Base-by-base conservation (phyloP, 2,329 filamentous ascomycete species). In the Elsinoe necatrix region DNA sequence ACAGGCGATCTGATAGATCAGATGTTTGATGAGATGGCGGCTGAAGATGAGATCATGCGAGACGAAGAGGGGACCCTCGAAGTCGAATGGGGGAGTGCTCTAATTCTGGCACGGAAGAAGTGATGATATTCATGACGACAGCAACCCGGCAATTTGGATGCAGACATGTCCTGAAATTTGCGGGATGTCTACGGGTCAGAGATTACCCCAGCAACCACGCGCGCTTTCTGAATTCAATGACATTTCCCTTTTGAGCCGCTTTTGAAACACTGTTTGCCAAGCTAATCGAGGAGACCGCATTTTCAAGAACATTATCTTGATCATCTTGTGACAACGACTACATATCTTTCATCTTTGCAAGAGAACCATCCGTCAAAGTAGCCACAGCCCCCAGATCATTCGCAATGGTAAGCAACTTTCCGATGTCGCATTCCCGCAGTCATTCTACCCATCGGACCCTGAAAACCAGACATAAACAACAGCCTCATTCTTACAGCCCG, bases 1-100 rank as follows among this genome's bases (percentile, higher is more conserved):
- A 60, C 72, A 6, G 82, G 82, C 1, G 83, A 86, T 68, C 64
- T 85, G 41, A 72, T 82, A n/a, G 83, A 86, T 69, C 65, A 77
- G 59, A 74, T 85, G 71, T 80, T 83, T 69, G 80, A 83, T 57
- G 73, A 74, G 59, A 80, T 85, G 64, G 66, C 79, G 3, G 72
- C 73, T 55, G 72, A 69, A n/a, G 79, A 82, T 61, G 74, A 61
- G 35, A 39, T 63, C 16, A 84, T 81, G 78, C 71, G 72, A 58
- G 75, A 82, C 8, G 69, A 69, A 51, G 63, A 65, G 52, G 68
- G 75, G 43, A 73, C 80, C 62, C 75, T 83, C 8, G 76, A 80
- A 58, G 75, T 75, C 52, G 80, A 84, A 61, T 84, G 82, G 82
- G 82, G 81, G 0, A 83, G 77, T 58, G 78, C 76, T 37, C 70